Evolutionary conservation across 768 basidiomycete genomes (phyloP), one percentile per base, ranked within the genome.

Genomic region (Termitomyces sp.): DNA sequence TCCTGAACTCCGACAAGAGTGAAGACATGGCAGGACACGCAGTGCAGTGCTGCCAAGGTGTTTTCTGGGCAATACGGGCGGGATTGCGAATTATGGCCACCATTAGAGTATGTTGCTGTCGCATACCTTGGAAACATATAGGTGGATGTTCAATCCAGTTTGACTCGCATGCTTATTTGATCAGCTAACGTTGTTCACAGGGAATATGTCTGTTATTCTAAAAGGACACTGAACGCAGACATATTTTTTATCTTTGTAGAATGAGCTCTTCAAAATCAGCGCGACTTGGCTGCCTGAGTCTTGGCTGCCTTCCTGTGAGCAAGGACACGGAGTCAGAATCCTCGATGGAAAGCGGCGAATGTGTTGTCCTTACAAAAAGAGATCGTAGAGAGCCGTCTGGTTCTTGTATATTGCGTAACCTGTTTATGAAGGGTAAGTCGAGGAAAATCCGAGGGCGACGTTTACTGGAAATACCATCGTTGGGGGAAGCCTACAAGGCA

Each of bases 321-420:
- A 16, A 55, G 60, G 41, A 11, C 29, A 5, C 49, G 56, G 40
- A 40, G 47, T 44, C 10, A 49, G 12, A 42, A 36, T 12, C 7
- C 27, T 39, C 20, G 41, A 35, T 18, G n/a, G n/a, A 6, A 23
- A 31, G 33, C 25, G 39, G 11, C 36, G 60, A 70, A 62, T 64
- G 10, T 41, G 32, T 25, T 27, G 25, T 27, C 11, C 56, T 51
- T 40, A 80, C 81, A 69, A 74, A 65, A 84, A 82, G 29, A 82
- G 65, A 51, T 77, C 68, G 77, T 78, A 82, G 13, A 82, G 69
- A 5, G 66, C 54, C 5, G 79, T 79, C 61, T 83, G 74, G 56
- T 83, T 83, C 52, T 73, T 71, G 64, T 82, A 84, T 54, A 78
- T 72, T 1, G 80, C 74, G 36, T 73, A 67, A 35, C 78, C 80